These are phyloP conservation scores for Saccharomycopsis capsularis DNA, from an alignment of 805 yeast genomes.

Conservation along the genomic window DNA sequence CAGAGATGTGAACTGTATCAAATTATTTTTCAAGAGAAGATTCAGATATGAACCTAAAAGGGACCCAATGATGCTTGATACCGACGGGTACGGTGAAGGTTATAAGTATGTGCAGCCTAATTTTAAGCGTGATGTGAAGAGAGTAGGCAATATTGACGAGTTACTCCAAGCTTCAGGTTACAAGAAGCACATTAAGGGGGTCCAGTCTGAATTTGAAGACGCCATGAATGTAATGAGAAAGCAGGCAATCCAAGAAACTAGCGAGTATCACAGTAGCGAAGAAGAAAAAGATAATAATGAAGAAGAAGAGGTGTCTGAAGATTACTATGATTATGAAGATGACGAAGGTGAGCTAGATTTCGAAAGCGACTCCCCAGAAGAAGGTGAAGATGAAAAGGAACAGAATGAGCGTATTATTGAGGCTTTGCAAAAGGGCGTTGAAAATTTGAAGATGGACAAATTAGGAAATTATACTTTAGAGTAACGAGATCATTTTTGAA, in stretches of 20 bases:
- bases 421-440: slow-evolving; percentile 58
- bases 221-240: slow-evolving; percentile 23
- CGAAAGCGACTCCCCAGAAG: slow-evolving; percentile 28
- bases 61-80: slow-evolving; percentile 67
- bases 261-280: slow-evolving; percentile 19
- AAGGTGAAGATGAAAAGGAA: slow-evolving; percentile 33
- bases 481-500: no score
- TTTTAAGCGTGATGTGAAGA: slow-evolving; percentile 65
- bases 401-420: slow-evolving; percentile 60
- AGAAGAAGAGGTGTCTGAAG: slow-evolving; percentile 23
- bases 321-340: slow-evolving; percentile 28
- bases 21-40: slow-evolving; percentile 73
- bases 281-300: slow-evolving; percentile 30
- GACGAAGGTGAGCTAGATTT: slow-evolving; percentile 28
- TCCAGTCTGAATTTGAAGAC: slow-evolving; percentile 29
- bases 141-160: slow-evolving; percentile 69
- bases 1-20: slow-evolving; percentile 88
- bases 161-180: slow-evolving; percentile 90
- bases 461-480: slow-evolving; percentile 75
- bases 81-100: slow-evolving; percentile 78
- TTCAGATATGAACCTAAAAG: slow-evolving; percentile 63
- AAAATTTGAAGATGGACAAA: slow-evolving; percentile 70
- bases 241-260: slow-evolving; percentile 42
- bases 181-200: slow-evolving; percentile 27
- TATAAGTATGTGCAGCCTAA: slow-evolving; percentile 70